A percentile compares a stretch with the other conserved stretches of the same genome.
These are phyloP conservation scores for Salisapilia sapeloensis DNA, from an alignment of 352 stramenopile genomes.

Conservation along the genomic window DNA sequence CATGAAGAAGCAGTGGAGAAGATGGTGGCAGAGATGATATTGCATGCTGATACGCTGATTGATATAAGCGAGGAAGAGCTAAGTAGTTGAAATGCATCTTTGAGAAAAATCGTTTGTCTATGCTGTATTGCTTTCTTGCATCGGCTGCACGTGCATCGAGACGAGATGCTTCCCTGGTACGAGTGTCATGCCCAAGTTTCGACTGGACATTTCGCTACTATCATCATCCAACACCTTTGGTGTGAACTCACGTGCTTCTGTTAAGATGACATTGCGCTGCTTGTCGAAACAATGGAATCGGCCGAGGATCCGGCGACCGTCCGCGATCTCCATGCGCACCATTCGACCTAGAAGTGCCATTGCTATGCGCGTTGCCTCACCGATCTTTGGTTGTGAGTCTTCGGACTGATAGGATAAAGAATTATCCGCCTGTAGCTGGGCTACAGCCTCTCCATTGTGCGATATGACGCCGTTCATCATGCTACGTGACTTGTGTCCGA, in stretches of 20 bases:
- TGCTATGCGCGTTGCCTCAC: constrained; percentile 24
- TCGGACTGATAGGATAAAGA: no score
- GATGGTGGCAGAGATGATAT: constrained; percentile 56
- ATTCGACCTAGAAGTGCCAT: constrained; percentile 38
- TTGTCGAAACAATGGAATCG: constrained; percentile 70
- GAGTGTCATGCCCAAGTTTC: constrained; percentile 51
- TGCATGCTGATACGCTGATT: constrained; percentile 53
- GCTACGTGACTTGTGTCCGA: no score
- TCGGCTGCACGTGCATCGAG: constrained; percentile 38
- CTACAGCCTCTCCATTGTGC: no score
- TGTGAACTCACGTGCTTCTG: constrained; percentile 41
- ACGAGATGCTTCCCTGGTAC: constrained; percentile 63
- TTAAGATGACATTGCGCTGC: constrained; percentile 68
- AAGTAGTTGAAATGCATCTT: constrained; percentile 1
- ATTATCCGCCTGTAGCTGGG: no score
- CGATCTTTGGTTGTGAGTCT: no score
- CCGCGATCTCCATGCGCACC: constrained; percentile 48
- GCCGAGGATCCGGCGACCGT: constrained; percentile 46
- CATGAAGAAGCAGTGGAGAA: constrained; percentile 6
- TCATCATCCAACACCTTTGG: constrained; percentile 9
- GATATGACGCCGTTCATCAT: no score
- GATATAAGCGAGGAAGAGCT: constrained; percentile 47
- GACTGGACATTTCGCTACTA: constrained; percentile 5
- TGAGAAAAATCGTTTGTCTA: constrained; percentile 1
- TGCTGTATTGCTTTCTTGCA: not conserved